Conservation (phyloP, 768 basidiomycete species). For the Rhodotorula diobovata region DNA sequence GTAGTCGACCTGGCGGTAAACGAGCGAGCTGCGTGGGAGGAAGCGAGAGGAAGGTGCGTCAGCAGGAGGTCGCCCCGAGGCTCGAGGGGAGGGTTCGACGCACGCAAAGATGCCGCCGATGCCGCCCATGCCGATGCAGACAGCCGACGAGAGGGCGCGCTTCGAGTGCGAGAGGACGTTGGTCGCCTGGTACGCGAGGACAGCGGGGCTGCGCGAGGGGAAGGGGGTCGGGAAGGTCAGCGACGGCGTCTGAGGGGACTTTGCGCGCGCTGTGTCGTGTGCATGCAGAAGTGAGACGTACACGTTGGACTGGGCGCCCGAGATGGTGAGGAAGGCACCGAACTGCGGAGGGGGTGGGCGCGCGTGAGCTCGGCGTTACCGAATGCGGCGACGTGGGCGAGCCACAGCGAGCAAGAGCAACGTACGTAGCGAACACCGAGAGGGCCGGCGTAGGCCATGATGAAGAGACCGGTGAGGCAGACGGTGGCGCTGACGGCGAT, state of each 20-base stretch:
- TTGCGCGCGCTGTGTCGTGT: neutral
- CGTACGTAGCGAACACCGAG: slow-evolving; percentile 31
- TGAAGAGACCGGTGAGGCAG: slow-evolving; percentile 40
- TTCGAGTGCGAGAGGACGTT: slow-evolving; percentile 41
- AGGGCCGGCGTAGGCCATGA: slow-evolving; percentile 18
- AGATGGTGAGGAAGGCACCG: slow-evolving; percentile 20
- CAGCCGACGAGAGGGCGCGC: slow-evolving; percentile 40
- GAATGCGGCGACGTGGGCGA: neutral
- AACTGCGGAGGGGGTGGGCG: neutral
- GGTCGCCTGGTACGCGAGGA: slow-evolving; percentile 39
- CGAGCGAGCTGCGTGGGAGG: neutral
- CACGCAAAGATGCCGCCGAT: slow-evolving; percentile 42
- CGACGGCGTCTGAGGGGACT: too few relatives aligned
- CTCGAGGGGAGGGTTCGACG: neutral
- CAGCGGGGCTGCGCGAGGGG: too few relatives aligned
- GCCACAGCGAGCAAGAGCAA: neutral
- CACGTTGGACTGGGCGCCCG: slow-evolving; percentile 33
- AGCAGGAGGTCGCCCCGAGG: neutral
- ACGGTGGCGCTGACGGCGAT: slow-evolving; percentile 39
- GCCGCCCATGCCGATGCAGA: slow-evolving; percentile 40
- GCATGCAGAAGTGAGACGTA: neutral
- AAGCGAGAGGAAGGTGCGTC: neutral
- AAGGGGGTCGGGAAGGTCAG: slow-evolving; percentile 4
- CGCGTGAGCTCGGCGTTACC: too few relatives aligned
- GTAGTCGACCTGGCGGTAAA: slow-evolving; percentile 7